phyloP scores from a whole-genome alignment of 2,329 filamentous ascomycete genomes.

The Phialophora expanda region DNA sequence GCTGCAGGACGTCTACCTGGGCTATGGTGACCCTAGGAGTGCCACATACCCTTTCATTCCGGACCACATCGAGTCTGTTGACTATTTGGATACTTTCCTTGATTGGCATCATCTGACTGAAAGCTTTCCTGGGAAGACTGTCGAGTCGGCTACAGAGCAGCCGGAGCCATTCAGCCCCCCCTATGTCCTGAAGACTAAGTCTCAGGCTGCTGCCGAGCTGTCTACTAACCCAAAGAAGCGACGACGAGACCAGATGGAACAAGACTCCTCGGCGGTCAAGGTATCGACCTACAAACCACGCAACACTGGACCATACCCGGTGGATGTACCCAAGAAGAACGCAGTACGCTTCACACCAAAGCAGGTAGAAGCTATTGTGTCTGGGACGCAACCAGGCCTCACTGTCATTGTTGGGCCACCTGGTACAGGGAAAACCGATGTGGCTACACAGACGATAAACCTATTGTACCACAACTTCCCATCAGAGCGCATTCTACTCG shows the following conservation, averaged over 20 bases:
- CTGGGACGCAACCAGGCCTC: conserved; percentile 89
- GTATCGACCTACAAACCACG: conserved; percentile 89
- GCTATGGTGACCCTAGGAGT: conserved; percentile 88
- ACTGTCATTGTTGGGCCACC: conserved; percentile 94
- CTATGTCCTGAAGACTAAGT: conserved; percentile 76
- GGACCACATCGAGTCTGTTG: conserved; percentile 76
- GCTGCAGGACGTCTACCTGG: conserved; percentile 97
- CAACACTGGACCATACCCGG: conserved; percentile 87
- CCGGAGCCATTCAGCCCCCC: conserved; percentile 80
- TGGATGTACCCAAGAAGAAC: conserved; percentile 82
- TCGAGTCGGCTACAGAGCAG: conserved; percentile 76
- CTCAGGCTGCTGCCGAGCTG: conserved; percentile 59
- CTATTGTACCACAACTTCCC: conserved; percentile 99
- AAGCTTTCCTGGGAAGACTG: conserved; percentile 82
- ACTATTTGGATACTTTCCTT: conserved; percentile 92
- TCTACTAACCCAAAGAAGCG: conserved; percentile 77
- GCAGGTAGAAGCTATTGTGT: conserved; percentile 90
- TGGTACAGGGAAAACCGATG: conserved; percentile 98
- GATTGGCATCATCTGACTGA: conserved; percentile 94
- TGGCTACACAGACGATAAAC: conserved; percentile 97
- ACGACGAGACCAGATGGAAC: conserved; percentile 74
- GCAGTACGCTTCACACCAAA: conserved; percentile 84
- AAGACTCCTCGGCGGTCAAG: conserved; percentile 67
- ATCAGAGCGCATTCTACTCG: conserved; percentile 83
- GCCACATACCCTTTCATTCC: conserved; percentile 83